A percentile compares a stretch with the other conserved stretches of the same genome.
Evolutionary conservation across 345 rosid genomes (phyloP).

Genomic region (Bruguiera gymnorhiza): DNA sequence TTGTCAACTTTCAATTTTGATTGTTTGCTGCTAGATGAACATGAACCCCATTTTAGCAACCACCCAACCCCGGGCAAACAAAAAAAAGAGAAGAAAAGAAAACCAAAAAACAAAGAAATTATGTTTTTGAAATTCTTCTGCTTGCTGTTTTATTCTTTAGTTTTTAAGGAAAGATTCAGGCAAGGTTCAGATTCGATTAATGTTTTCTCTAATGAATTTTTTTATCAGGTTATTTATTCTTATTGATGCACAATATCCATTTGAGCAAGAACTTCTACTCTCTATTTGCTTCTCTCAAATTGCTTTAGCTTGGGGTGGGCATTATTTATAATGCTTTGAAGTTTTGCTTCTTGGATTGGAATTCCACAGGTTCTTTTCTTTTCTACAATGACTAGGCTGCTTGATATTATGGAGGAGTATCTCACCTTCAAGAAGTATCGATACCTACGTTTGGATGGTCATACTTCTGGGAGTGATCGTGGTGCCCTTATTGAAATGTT

Average conservation of each 20-base stretch:
- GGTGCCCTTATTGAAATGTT: constrained; percentile 76
- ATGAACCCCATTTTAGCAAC: no score
- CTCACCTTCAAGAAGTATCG: constrained; percentile 61
- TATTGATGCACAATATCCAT: neutral
- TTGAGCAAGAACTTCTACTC: neutral
- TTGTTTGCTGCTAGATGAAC: no score
- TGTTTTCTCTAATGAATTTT: neutral
- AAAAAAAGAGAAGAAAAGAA: no score
- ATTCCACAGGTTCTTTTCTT: constrained; percentile 79
- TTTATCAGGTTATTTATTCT: neutral
- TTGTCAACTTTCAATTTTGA: neutral
- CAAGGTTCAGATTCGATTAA: neutral
- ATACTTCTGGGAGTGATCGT: constrained; percentile 88
- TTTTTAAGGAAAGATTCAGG: neutral
- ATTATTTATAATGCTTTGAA: neutral
- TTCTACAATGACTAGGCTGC: constrained; percentile 96
- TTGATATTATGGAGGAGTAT: constrained; percentile 95
- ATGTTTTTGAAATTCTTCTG: neutral
- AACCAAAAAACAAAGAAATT: no score
- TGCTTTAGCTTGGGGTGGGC: neutral
- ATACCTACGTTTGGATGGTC: constrained; percentile 92
- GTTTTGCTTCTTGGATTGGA: constrained; percentile 10
- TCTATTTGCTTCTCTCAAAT: neutral
- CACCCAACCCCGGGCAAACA: no score
- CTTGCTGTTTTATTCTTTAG: neutral